A percentile compares a stretch with the other conserved stretches of the same genome.
Evolutionary conservation across 2,329 filamentous ascomycete species (phyloP).

Genomic region (Trichoderma sp.): DNA sequence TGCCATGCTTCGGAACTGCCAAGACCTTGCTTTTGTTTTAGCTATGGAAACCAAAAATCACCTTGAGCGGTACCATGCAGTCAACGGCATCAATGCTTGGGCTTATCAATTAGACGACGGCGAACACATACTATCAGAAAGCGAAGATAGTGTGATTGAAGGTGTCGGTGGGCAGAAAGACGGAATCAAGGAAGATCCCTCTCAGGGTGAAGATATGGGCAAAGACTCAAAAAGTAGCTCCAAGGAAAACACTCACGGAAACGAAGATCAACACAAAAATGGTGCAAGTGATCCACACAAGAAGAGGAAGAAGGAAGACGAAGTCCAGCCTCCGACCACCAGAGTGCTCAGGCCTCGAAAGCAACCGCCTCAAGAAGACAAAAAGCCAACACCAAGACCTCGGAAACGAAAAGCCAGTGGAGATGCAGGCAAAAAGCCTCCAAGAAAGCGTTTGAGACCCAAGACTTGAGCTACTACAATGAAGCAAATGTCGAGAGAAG

Average conservation of each 20-base stretch:
- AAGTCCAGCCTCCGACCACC: not conserved
- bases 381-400: not conserved
- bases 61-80: slow-evolving; percentile 32
- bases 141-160: slow-evolving; percentile 1
- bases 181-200: too few species aligned
- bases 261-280: not conserved
- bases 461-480: not conserved
- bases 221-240: not conserved
- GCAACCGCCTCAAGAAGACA: not conserved
- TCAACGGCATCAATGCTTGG: slow-evolving; percentile 14
- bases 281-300: not conserved
- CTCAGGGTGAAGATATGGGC: not conserved
- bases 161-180: not conserved
- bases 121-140: slow-evolving; percentile 11
- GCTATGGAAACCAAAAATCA: slow-evolving; percentile 31
- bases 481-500: not conserved
- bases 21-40: slow-evolving; percentile 32
- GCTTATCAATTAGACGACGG: not conserved
- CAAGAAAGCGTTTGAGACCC: not conserved
- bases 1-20: slow-evolving; percentile 33
- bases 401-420: not conserved
- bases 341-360: not conserved
- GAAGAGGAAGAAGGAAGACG: not conserved
- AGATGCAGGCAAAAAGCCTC: not conserved
- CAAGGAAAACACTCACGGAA: not conserved